A percentile compares a stretch with the other conserved stretches of the same genome.
phyloP scores from a whole-genome alignment of 2,329 filamentous ascomycete species.

The Colletotrichum musae region DNA sequence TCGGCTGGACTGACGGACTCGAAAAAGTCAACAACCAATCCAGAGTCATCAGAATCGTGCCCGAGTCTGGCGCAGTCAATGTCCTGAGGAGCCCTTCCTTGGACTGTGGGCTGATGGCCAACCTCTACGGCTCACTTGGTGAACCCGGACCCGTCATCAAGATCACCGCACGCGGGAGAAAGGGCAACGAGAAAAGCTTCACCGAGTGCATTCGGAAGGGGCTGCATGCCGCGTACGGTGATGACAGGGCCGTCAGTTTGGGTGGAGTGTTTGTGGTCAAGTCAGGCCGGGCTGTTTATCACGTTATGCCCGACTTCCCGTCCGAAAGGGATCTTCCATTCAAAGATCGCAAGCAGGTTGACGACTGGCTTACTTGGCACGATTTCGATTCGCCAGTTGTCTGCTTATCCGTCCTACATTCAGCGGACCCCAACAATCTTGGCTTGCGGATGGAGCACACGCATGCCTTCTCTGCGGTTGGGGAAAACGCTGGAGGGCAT shows the following conservation, averaged over 20 bases:
- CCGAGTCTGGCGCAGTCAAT: constrained; percentile 39
- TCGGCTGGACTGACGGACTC: constrained; percentile 48
- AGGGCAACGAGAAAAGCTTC: constrained; percentile 48
- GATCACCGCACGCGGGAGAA: constrained; percentile 50
- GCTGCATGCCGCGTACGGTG: constrained; percentile 50
- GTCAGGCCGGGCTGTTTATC: constrained; percentile 53
- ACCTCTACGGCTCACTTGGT: constrained; percentile 56
- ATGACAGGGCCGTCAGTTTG: constrained; percentile 52
- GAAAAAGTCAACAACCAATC: constrained; percentile 47
- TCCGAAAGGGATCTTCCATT: constrained; percentile 46
- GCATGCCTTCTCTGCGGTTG: constrained; percentile 57
- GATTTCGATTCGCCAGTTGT: constrained; percentile 54
- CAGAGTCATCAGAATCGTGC: constrained; percentile 46
- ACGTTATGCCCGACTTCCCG: constrained; percentile 63
- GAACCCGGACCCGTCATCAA: constrained; percentile 52
- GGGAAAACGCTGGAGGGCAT: constrained; percentile 56
- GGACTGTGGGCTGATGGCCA: constrained; percentile 59
- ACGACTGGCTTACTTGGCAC: constrained; percentile 57
- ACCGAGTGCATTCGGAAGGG: constrained; percentile 50
- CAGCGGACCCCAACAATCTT: constrained; percentile 55
- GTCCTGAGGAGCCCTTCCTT: constrained; percentile 46
- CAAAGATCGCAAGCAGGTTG: constrained; percentile 46
- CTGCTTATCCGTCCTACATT: constrained; percentile 59
- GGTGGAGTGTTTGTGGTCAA: constrained; percentile 59
- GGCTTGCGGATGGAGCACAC: constrained; percentile 61